These are phyloP conservation scores for Camelina neglecta DNA, from an alignment of 345 rosid species.

Conservation along the genomic window DNA sequence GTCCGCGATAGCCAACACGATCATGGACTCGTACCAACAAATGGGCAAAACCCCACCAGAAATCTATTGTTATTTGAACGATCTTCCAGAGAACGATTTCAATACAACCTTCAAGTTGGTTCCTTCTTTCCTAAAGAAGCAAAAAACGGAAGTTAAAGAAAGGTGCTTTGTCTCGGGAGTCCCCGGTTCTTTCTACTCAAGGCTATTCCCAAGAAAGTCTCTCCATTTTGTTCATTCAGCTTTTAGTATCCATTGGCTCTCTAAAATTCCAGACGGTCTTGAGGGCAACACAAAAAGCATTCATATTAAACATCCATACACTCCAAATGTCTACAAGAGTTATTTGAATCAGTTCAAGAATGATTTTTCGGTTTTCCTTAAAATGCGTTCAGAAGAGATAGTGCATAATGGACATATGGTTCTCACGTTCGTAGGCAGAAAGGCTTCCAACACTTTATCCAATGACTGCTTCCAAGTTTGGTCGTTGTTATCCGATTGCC, in stretches of 20 bases:
- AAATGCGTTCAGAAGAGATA: conserved; percentile 47
- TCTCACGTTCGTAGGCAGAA: conserved; percentile 44
- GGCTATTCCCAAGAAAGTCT: conserved; percentile 41
- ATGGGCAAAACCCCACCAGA: conserved; percentile 20
- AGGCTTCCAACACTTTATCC: conserved; percentile 36
- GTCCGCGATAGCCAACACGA: conserved; percentile 19
- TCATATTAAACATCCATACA: conserved; percentile 40
- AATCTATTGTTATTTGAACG: conserved; percentile 29
- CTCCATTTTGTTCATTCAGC: conserved; percentile 49
- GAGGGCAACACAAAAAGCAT: conserved; percentile 37
- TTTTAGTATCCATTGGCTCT: conserved; percentile 51
- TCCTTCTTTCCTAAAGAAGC: neutral
- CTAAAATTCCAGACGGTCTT: conserved; percentile 39
- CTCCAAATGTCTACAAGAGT: conserved; percentile 39
- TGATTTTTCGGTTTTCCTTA: conserved; percentile 51
- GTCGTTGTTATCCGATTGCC: conserved; percentile 40
- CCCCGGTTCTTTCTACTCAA: conserved; percentile 42
- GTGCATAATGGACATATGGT: conserved; percentile 48
- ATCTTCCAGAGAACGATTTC: conserved; percentile 50
- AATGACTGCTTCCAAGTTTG: conserved; percentile 32
- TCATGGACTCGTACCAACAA: neutral
- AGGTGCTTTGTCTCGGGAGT: conserved; percentile 45
- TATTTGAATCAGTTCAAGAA: conserved; percentile 48
- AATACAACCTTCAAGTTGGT: conserved; percentile 33
- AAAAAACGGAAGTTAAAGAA: neutral